Percentiles rank a stretch among this genome's conserved stretches.
Conservation (phyloP, 192 early-diverging fungal species). For the Coemansia sp. region DNA sequence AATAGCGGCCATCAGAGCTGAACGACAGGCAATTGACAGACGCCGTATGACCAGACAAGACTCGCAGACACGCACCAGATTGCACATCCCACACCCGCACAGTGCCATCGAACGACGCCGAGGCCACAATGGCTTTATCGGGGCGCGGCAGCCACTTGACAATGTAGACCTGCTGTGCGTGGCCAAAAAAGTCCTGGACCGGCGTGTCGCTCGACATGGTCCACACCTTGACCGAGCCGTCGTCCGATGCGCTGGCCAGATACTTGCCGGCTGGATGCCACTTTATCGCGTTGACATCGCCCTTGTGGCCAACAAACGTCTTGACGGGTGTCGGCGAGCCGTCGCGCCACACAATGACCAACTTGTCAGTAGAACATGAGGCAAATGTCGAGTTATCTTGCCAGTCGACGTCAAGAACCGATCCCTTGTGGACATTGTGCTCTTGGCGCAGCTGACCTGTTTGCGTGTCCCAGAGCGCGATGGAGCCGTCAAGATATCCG, state of each 20-base stretch:
- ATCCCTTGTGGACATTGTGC: conserved; percentile 40
- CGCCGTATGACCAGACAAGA: conserved; percentile 69
- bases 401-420: conserved; percentile 91
- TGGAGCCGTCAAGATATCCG: conserved; percentile 78
- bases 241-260: conserved; percentile 54
- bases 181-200: conserved; percentile 55
- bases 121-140: conserved; percentile 64
- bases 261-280: conserved; percentile 54
- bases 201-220: conserved; percentile 28
- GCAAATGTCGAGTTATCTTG: conserved; percentile 90
- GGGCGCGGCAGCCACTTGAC: conserved; percentile 80
- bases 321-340: conserved; percentile 68
- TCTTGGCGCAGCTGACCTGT: conserved; percentile 64
- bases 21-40: conserved; percentile 77
- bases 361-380: conserved; percentile 79
- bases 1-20: conserved; percentile 70
- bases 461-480: conserved; percentile 82
- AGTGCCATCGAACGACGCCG: conserved; percentile 80
- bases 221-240: conserved; percentile 54
- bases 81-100: conserved; percentile 87
- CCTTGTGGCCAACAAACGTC: conserved; percentile 76
- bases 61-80: conserved; percentile 65
- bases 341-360: conserved; percentile 80
- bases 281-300: conserved; percentile 56
- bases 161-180: conserved; percentile 78